phyloP scores from a whole-genome alignment of 139 green algal species.

The Pleodorina starrii region DNA sequence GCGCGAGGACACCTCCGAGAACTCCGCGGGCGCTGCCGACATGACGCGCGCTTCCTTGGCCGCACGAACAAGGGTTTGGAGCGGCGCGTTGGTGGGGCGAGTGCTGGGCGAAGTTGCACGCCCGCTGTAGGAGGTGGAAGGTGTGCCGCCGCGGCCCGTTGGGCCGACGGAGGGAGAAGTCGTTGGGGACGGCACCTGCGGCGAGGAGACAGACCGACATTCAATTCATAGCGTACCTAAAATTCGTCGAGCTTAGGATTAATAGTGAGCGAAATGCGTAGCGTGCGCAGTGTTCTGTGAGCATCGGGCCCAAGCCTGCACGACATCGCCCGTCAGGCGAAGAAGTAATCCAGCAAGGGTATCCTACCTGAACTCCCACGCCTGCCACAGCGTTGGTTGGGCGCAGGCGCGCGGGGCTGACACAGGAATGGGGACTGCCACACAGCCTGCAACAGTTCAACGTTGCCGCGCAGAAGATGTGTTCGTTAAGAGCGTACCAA shows the following conservation, averaged over 20 bases:
- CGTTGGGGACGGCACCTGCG: background rate
- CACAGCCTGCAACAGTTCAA: constrained; percentile 13
- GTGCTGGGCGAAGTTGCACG: background rate
- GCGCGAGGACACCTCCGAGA: background rate
- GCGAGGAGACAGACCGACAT: background rate
- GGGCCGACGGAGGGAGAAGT: background rate
- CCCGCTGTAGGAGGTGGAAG: background rate
- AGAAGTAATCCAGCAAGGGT: no score
- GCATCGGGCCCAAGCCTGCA: no score
- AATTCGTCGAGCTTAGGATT: no score
- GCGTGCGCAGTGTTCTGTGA: no score
- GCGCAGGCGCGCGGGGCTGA: background rate
- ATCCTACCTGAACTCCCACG: constrained; percentile 17
- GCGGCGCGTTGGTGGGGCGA: background rate
- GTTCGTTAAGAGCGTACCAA: no score
- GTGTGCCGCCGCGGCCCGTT: no score
- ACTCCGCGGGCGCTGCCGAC: background rate
- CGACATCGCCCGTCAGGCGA: no score
- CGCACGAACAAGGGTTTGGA: constrained; percentile 26
- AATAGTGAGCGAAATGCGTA: no score
- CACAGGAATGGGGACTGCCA: background rate
- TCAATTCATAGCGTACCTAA: no score
- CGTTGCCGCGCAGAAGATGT: no score
- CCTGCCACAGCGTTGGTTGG: constrained; percentile 17
- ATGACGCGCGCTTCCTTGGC: constrained; percentile 5